A percentile compares a stretch with the other conserved stretches of the same genome.
Evolutionary conservation across 345 rosid genomes (phyloP).

Genomic region (Erysimum cheiranthoides): DNA sequence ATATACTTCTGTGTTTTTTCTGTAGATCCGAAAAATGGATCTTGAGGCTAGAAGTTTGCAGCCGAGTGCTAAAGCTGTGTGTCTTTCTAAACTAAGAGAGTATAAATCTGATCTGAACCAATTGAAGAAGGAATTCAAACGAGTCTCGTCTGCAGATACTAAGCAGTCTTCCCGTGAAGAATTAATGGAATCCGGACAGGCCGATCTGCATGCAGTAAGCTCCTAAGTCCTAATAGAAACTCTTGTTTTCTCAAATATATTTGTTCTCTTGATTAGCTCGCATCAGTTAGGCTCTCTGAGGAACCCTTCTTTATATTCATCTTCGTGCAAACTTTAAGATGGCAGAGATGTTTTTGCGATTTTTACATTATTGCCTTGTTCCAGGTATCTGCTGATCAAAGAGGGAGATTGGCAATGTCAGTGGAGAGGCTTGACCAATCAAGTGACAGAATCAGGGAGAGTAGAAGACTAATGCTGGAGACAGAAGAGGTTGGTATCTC

Average conservation of each 20-base stretch:
- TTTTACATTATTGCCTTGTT: background rate
- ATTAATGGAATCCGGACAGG: slow-evolving; percentile 67
- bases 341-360: background rate
- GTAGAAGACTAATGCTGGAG: slow-evolving; percentile 88
- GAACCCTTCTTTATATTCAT: slow-evolving; percentile 2
- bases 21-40: slow-evolving; percentile 86
- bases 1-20: background rate
- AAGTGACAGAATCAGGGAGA: slow-evolving; percentile 76
- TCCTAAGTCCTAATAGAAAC: background rate
- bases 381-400: slow-evolving; percentile 80
- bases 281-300: background rate
- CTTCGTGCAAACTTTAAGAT: background rate
- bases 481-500: slow-evolving; percentile 91
- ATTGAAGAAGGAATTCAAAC: slow-evolving; percentile 79
- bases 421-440: slow-evolving; percentile 81
- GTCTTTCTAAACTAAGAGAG: slow-evolving; percentile 87
- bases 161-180: slow-evolving; percentile 64
- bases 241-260: background rate
- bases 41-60: slow-evolving; percentile 89
- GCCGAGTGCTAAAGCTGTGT: slow-evolving; percentile 75
- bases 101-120: slow-evolving; percentile 83
- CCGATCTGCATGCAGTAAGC: slow-evolving; percentile 60
- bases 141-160: slow-evolving; percentile 58
- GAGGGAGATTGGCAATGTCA: slow-evolving; percentile 75
- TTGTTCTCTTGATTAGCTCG: slow-evolving; percentile 2